Percentiles rank a stretch among this genome's conserved stretches.
Evolutionary conservation across 2,329 filamentous ascomycete species (phyloP).

Genomic region (Daldinia eschscholtzii): DNA sequence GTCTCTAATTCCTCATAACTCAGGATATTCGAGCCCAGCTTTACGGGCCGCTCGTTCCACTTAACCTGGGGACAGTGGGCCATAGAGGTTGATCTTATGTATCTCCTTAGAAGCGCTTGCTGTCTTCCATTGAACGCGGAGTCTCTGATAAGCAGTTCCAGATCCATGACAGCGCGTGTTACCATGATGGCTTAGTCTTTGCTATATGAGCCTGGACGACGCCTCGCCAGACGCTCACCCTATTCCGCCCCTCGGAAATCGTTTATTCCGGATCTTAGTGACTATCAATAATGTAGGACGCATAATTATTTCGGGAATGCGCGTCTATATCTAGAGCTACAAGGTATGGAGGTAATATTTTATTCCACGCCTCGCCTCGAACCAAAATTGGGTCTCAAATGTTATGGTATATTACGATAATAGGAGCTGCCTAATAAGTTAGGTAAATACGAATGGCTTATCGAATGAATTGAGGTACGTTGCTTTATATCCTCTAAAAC

Average conservation of each 20-base stretch:
- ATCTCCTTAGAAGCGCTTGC: not conserved
- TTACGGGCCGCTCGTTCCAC: not conserved
- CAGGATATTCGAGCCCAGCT: slow-evolving; percentile 21
- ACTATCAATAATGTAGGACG: not conserved
- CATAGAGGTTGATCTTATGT: slow-evolving; percentile 33
- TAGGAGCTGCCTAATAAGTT: not conserved
- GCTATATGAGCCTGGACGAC: not conserved
- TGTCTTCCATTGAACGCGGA: not conserved
- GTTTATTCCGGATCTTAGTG: not conserved
- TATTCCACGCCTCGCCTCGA: not conserved
- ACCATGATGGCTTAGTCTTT: not conserved
- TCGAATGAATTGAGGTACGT: not conserved
- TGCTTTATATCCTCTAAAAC: not conserved
- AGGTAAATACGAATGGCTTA: too few species aligned
- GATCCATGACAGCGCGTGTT: not conserved
- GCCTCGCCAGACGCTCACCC: slow-evolving; percentile 3
- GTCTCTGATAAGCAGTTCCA: not conserved
- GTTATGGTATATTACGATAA: not conserved
- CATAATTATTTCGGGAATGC: not conserved
- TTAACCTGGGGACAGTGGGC: slow-evolving; percentile 6
- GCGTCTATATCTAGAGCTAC: not conserved
- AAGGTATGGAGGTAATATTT: not conserved
- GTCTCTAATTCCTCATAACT: slow-evolving; percentile 22
- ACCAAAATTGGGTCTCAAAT: not conserved
- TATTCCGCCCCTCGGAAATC: not conserved